Evolutionary conservation across 176 grass and related monocot genomes (phyloP).

Genomic region (Carex scoparia): DNA sequence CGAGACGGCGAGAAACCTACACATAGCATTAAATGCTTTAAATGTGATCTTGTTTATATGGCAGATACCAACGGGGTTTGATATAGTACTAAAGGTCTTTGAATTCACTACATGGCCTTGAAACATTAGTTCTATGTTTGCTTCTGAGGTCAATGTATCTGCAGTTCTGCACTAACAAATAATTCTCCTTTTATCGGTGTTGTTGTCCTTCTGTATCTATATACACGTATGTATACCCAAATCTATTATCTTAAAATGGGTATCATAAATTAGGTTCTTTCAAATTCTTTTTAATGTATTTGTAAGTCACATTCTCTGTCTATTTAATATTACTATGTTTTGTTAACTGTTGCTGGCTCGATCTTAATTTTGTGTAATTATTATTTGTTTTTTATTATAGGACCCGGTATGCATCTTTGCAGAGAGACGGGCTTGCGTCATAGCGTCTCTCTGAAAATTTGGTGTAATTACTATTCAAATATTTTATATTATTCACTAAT

Average conservation of each 20-base stretch:
- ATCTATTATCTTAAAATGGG: background rate
- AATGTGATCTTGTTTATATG: conserved; percentile 92
- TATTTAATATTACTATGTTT: background rate
- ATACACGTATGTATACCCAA: background rate
- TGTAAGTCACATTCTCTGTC: background rate
- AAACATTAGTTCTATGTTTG: background rate
- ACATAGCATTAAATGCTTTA: conserved; percentile 77
- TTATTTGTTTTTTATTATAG: no score
- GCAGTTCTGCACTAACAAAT: background rate
- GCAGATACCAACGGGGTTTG: conserved; percentile 91
- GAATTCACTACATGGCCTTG: conserved; percentile 95
- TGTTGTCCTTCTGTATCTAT: background rate
- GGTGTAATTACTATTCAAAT: no score
- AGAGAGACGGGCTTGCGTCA: no score
- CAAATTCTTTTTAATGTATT: background rate
- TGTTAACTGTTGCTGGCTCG: background rate
- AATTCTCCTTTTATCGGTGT: background rate
- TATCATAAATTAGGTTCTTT: background rate
- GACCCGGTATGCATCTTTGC: no score
- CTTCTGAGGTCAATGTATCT: background rate
- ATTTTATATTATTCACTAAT: no score
- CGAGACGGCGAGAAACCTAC: conserved; percentile 64
- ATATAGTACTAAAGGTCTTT: conserved; percentile 87
- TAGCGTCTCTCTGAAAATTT: no score
- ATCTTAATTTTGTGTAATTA: background rate